Evolutionary conservation across 345 rosid species (phyloP), one percentile per base, ranked within the genome.

Genomic region (Luvunga scandens): DNA sequence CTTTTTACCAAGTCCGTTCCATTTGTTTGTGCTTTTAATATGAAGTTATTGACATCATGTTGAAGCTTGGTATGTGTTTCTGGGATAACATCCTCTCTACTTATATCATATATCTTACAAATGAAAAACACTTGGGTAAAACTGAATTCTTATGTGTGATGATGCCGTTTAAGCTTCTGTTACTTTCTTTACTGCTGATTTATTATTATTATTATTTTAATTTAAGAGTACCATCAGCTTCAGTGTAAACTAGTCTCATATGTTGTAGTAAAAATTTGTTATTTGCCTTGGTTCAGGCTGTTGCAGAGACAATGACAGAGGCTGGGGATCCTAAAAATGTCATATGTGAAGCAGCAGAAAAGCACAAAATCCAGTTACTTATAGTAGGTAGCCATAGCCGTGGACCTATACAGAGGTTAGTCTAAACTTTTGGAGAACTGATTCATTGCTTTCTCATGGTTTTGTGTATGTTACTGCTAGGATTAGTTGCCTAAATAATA

Each of bases 331-430:
- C 94, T 2, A 87, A 83, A 73, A 82, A 79, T 16, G 65, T 33
- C 24, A 85, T 91, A 48, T 86, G 92, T 69, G 88, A 84, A 57
- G 85, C 80, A 3, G 89, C 70, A 1, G 89, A 89, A n/a, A 85
- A 87, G 79, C 87, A 78, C 66, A 78, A 83, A 13, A 75, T 82
- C 71, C 55, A 88, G 22, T 81, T 91, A 33, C 90, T 91, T 18
- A 56, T 91, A 9, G 12, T 91, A 31, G 92, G 94, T 59, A 91
- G 91, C 76, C 82, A 86, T 25, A 74, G 87, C 64, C 88, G 89
- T 33, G 92, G 92, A 78, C 69, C 90, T 28, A 77, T 89, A 50
- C 71, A 87, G 82, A 90, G 94, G 94, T 90, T 73, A 33, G 84
- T 73, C 67, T 24, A 67, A 31, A n/a, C n/a, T 9, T 60, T 31